These are phyloP conservation scores for Saitozyma sp. DNA, from an alignment of 768 basidiomycete species.

Conservation along the genomic window DNA sequence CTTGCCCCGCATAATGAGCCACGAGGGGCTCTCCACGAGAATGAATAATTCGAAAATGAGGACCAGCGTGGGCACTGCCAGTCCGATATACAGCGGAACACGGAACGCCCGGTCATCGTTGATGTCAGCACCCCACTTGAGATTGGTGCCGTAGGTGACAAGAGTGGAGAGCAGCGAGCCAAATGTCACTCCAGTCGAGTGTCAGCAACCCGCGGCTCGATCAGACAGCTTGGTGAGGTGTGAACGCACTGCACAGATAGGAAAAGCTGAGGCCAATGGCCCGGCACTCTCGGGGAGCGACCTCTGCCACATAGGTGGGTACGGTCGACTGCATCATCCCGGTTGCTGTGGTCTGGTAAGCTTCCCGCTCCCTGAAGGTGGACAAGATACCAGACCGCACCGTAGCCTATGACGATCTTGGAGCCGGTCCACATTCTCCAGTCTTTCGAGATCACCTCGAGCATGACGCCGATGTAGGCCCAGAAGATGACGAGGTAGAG, in stretches of 20 bases:
- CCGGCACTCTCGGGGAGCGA: slow-evolving; percentile 19
- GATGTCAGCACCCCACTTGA: too few species aligned
- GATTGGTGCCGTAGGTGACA: too few species aligned
- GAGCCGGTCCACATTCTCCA: slow-evolving; percentile 22
- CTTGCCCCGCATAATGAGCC: slow-evolving; percentile 19
- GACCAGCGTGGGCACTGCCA: not conserved
- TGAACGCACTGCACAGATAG: too few species aligned
- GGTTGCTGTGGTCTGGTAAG: too few species aligned
- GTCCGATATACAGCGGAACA: not conserved
- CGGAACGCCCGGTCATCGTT: too few species aligned
- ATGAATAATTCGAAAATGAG: not conserved
- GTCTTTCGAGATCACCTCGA: not conserved
- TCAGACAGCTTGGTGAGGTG: slow-evolving; percentile 7
- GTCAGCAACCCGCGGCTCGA: too few species aligned
- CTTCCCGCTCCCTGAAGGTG: too few species aligned
- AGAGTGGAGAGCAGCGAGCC: too few species aligned
- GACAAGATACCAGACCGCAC: too few species aligned
- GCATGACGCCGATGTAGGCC: too few species aligned
- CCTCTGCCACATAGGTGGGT: slow-evolving; percentile 17
- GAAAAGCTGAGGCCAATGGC: slow-evolving; percentile 8
- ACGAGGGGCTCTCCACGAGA: slow-evolving; percentile 10
- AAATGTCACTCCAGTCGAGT: too few species aligned
- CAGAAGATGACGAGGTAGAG: too few species aligned
- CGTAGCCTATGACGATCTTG: slow-evolving; percentile 27
- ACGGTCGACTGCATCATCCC: slow-evolving; percentile 20